Evolutionary conservation across 1,284 basidiomycete species (phyloP).

Genomic region (Ustilago loliicola): DNA sequence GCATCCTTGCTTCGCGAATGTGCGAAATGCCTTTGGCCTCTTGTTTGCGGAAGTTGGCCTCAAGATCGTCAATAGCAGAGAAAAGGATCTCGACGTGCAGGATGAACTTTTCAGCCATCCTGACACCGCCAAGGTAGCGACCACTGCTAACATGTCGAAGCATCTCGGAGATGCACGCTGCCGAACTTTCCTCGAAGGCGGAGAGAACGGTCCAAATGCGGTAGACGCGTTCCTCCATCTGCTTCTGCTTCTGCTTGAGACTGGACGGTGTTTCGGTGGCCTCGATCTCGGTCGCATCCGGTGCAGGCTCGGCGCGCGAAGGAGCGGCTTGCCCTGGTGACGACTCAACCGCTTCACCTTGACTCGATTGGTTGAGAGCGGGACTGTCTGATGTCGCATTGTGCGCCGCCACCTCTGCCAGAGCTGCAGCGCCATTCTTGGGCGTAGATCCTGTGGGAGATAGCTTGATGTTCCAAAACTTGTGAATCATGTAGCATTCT

Average conservation of each 20-base stretch:
- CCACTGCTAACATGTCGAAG: conserved; percentile 92
- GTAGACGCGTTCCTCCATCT: conserved; percentile 98
- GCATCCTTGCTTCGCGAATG: conserved; percentile 96
- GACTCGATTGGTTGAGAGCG: conserved; percentile 13
- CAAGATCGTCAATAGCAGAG: conserved; percentile 95
- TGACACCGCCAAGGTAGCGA: conserved; percentile 93
- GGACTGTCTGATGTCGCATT: conserved; percentile 16
- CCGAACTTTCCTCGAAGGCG: conserved; percentile 97
- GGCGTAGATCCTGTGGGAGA: conserved; percentile 63
- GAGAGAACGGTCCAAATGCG: conserved; percentile 99
- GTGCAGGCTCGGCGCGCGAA: conserved; percentile 44
- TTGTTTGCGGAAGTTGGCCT: conserved; percentile 85
- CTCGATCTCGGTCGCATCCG: conserved; percentile 75
- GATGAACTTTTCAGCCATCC: conserved; percentile 98
- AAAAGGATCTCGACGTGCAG: conserved; percentile 98
- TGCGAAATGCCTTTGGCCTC: conserved; percentile 87
- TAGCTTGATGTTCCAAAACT: conserved; percentile 99
- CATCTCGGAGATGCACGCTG: conserved; percentile 99
- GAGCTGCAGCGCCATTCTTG: conserved; percentile 44
- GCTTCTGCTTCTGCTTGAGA: conserved; percentile 90
- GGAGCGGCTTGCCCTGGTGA: conserved; percentile 41
- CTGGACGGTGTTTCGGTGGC: conserved; percentile 80
- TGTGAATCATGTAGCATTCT: conserved; percentile 99
- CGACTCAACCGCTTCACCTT: conserved; percentile 37
- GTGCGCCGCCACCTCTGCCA: conserved; percentile 27